A percentile compares a stretch with the other conserved stretches of the same genome.
Evolutionary conservation across 2,329 filamentous ascomycete genomes (phyloP).

Genomic region (Fusarium ramigenum): DNA sequence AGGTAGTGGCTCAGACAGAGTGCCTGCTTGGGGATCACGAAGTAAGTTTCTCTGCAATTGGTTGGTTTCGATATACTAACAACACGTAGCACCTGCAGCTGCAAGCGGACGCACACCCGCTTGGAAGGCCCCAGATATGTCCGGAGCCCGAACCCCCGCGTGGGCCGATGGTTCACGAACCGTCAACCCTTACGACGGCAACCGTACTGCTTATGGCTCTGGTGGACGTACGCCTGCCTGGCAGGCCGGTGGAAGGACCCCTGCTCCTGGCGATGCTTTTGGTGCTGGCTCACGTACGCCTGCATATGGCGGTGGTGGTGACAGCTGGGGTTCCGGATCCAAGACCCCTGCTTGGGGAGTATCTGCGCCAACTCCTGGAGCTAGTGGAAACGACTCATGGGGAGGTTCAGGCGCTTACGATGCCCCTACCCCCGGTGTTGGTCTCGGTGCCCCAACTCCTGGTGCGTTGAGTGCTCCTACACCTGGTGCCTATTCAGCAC

Average conservation of each 20-base stretch:
- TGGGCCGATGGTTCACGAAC: slow-evolving; percentile 76
- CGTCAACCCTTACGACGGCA: slow-evolving; percentile 77
- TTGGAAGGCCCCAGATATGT: slow-evolving; percentile 64
- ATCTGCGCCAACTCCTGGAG: slow-evolving; percentile 67
- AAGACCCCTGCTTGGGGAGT: slow-evolving; percentile 80
- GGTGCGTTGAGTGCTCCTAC: slow-evolving; percentile 75
- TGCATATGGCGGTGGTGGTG: slow-evolving; percentile 65
- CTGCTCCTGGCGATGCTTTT: slow-evolving; percentile 69
- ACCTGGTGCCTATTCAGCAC: slow-evolving; percentile 73
- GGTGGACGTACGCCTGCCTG: slow-evolving; percentile 79
- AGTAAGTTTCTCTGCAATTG: slow-evolving; percentile 61
- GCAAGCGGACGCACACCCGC: slow-evolving; percentile 69
- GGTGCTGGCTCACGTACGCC: slow-evolving; percentile 74
- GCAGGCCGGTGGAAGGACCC: slow-evolving; percentile 80
- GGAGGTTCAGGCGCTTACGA: slow-evolving; percentile 67
- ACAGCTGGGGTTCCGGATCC: slow-evolving; percentile 73
- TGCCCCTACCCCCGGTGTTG: slow-evolving; percentile 73
- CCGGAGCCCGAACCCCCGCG: slow-evolving; percentile 72
- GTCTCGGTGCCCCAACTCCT: slow-evolving; percentile 67
- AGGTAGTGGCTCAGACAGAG: slow-evolving; percentile 68
- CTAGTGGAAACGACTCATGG: slow-evolving; percentile 68
- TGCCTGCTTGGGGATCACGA: slow-evolving; percentile 79
- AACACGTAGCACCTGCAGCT: slow-evolving; percentile 59
- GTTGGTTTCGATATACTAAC: slow-evolving; percentile 37
- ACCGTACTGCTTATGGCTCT: slow-evolving; percentile 79